Conservation (phyloP, 2,329 filamentous ascomycete species). For the Beauveria scarabaeidicola region DNA sequence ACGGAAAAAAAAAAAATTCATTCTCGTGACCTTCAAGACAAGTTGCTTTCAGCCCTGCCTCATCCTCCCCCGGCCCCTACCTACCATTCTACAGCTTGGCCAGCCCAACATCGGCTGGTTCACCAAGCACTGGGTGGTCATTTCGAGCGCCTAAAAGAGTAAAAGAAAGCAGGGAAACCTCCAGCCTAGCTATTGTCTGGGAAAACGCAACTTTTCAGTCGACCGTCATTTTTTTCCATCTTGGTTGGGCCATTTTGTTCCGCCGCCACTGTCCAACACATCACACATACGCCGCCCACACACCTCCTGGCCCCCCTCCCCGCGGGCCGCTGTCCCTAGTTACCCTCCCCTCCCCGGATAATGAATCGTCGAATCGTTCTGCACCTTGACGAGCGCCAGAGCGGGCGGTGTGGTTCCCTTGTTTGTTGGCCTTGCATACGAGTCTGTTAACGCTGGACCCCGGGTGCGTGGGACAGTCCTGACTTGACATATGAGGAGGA, state of each 20-base stretch:
- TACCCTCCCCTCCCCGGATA: not conserved
- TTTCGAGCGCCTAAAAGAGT: not conserved
- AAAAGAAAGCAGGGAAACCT: not conserved
- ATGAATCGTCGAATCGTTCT: not conserved
- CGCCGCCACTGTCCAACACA: slow-evolving; percentile 1
- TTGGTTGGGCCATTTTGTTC: not conserved
- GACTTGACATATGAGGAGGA: slow-evolving; percentile 2
- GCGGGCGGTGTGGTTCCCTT: slow-evolving; percentile 7
- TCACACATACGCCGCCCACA: slow-evolving; percentile 1
- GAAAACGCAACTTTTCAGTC: too few species aligned
- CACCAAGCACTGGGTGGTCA: not conserved
- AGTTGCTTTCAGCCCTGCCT: not conserved
- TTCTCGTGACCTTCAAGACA: not conserved
- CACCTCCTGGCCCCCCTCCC: not conserved
- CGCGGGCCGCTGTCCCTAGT: not conserved
- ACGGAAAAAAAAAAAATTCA: not conserved
- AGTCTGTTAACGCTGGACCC: not conserved
- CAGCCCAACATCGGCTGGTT: not conserved
- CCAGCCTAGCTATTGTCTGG: too few species aligned
- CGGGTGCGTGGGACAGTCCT: not conserved
- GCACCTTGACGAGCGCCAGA: not conserved
- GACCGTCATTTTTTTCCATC: not conserved
- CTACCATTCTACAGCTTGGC: not conserved
- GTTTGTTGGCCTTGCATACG: slow-evolving; percentile 9
- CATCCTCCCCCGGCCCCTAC: not conserved